These are phyloP conservation scores for Catenaria anguillulae DNA, from an alignment of 371 early-diverging fungal species.

Conservation along the genomic window DNA sequence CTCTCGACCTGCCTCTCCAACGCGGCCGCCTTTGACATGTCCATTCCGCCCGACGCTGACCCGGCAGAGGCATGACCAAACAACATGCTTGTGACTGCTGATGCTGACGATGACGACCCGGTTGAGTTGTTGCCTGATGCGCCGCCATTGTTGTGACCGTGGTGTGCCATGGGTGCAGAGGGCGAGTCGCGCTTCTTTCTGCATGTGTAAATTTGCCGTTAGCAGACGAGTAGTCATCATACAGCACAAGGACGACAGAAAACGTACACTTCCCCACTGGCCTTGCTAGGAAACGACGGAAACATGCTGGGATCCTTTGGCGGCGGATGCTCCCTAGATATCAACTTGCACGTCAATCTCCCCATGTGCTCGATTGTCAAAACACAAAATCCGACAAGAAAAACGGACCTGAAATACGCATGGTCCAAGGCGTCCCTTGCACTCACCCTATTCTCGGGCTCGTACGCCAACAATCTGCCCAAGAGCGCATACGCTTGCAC, in stretches of 20 bases:
- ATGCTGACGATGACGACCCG: too few species aligned
- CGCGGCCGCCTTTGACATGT: too few species aligned
- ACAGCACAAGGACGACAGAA: neutral
- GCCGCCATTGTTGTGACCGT: slow-evolving; percentile 31
- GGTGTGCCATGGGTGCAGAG: slow-evolving; percentile 46
- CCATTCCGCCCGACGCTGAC: too few species aligned
- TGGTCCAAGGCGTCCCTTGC: slow-evolving; percentile 70
- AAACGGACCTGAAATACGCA: slow-evolving; percentile 59
- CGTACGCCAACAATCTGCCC: slow-evolving; percentile 60
- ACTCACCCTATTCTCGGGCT: slow-evolving; percentile 73
- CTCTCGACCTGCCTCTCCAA: too few species aligned
- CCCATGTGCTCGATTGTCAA: neutral
- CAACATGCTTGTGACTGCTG: too few species aligned
- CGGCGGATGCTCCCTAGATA: slow-evolving; percentile 53
- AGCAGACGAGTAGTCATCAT: neutral
- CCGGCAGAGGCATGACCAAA: too few species aligned
- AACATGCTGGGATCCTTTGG: slow-evolving; percentile 87
- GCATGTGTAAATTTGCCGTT: neutral
- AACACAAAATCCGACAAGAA: neutral
- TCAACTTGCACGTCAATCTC: neutral
- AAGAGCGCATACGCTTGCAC: slow-evolving; percentile 68
- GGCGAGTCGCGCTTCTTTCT: slow-evolving; percentile 38
- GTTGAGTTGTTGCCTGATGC: too few species aligned
- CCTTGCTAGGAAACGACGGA: slow-evolving; percentile 87
- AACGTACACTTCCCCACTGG: slow-evolving; percentile 39